Base-by-base conservation (phyloP, 2,329 filamentous ascomycete species). In the Penicillium oxalicum region DNA sequence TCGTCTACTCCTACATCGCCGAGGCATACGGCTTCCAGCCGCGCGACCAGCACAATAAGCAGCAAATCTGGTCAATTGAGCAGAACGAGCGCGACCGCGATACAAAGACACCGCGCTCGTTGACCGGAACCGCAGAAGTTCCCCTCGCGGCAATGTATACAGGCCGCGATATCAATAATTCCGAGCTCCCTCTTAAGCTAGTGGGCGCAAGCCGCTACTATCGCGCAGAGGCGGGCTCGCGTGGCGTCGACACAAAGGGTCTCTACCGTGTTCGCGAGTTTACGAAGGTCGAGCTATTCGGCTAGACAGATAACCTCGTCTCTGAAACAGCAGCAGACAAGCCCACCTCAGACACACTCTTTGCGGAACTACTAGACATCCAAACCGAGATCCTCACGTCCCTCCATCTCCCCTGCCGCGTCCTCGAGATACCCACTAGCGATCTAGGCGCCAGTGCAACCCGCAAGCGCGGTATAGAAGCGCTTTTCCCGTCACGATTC, bases 181-280 rank as follows among this genome's bases (percentile, higher is more conserved):
- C 72, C 1, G 75, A 86, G 2, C 74, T 96, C 0, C 93, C 93
- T 0, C 59, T 88, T 35, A 91, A 89, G 67, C 77, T 84, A n/a
- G 88, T 94, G 3, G 93, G 88, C 12, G 83, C 87, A 1, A 95
- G 88, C 48, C 80, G 93, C n/a, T 95, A 91, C 75, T 98, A 94
- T 71, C 86, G 93, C 45, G 93, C 93, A 39, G 93, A 98, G 72
- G 93, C 93, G 0, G 93, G 93, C 29, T 88, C 90, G 0, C 79
- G 91, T 35, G 93, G 93, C 29, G 84, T 86, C 25, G 88, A 93
- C 59, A 95, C 91, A 1, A 96, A 95, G 71, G 93, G 93, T 4
- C 74, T 98, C 2, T 98, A 97, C 71, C 86, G 93, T 27, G 93
- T 98, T 3, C 93, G 98, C 71, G 93, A 98, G 71, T 98, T 98